phyloP scores from a whole-genome alignment of 345 rosid species.

The Aegle marmelos region DNA sequence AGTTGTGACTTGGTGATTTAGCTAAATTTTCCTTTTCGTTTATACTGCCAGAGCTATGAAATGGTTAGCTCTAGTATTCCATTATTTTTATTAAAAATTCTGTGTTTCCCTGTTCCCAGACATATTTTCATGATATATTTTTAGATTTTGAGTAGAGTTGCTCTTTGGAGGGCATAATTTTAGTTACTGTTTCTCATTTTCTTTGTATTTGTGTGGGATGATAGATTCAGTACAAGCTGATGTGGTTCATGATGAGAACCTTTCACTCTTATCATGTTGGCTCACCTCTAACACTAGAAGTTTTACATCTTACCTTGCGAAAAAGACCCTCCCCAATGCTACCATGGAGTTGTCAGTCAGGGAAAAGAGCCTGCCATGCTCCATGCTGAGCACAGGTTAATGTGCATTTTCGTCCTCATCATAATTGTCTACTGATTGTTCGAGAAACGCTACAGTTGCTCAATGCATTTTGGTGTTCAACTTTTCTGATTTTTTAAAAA shows the following conservation, averaged over 20 bases:
- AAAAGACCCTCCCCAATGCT: background rate
- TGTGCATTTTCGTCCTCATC: background rate
- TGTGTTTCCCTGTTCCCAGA: background rate
- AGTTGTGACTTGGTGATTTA: background rate
- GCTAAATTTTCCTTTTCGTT: background rate
- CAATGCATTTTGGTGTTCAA: background rate
- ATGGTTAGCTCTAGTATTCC: background rate
- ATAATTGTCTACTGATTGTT: background rate
- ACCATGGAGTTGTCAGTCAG: background rate
- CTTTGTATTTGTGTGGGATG: background rate
- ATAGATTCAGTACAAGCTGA: background rate
- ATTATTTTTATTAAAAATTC: background rate
- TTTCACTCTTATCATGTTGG: background rate
- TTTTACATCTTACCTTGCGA: background rate
- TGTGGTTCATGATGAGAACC: background rate
- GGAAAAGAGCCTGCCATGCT: background rate
- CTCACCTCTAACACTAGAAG: background rate
- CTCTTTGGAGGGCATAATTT: too few species aligned
- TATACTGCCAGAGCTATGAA: background rate
- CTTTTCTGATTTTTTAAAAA: background rate
- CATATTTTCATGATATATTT: background rate
- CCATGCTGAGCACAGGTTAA: background rate
- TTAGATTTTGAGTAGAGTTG: too few species aligned
- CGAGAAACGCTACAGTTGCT: background rate
- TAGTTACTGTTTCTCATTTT: background rate